Base-by-base conservation (phyloP, 2,329 filamentous ascomycete species). In the Neonectria coccinea region DNA sequence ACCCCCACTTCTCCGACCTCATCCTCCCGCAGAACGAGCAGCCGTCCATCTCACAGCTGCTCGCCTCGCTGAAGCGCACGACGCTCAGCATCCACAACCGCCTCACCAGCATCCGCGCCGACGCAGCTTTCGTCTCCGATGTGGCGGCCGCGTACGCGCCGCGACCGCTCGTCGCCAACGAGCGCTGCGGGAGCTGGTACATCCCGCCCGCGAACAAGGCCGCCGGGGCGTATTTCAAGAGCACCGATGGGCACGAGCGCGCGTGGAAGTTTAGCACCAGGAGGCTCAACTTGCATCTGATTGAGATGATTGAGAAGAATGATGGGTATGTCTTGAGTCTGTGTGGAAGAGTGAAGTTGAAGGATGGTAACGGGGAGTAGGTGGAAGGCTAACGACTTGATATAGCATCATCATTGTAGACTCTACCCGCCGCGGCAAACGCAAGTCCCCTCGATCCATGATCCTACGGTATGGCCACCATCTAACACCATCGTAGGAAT, bases 101-200 rank as follows among this genome's bases (percentile, higher is more conserved):
- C 16, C 88, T 99, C 12, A 81, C 82, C 31, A 97, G 93, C 29
- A 95, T 98, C 77, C 82, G 85, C 64, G 81, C 85, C 29, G 96
- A 98, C 78, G 90, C 93, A 9, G 77, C 78, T 1, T 98, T 97
- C 77, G 92, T 96, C 22, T 78, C 81, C 25, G 76, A 82, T 8
- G 89, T 93, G 0, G 85, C 87, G 1, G 76, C 78, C 1, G 82
- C 84, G 0, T 88, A 84, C 62, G 71, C 42, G 3, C 63, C 63
- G 3, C 82, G 95, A 1, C 93, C 94, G 0, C 82, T 98, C 1
- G 84, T 98, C 14, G 94, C 95, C 31, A 99, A 99, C 76, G 94
- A 98, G 82, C 88, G 96, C 64, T 98, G 96, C 77, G 96, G 96
- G 1, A 95, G 92, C 79, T 99, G 96, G 96, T 98, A 98, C 77